Base-by-base conservation (phyloP, 2,329 filamentous ascomycete genomes). In the Alternaria infectoria region DNA sequence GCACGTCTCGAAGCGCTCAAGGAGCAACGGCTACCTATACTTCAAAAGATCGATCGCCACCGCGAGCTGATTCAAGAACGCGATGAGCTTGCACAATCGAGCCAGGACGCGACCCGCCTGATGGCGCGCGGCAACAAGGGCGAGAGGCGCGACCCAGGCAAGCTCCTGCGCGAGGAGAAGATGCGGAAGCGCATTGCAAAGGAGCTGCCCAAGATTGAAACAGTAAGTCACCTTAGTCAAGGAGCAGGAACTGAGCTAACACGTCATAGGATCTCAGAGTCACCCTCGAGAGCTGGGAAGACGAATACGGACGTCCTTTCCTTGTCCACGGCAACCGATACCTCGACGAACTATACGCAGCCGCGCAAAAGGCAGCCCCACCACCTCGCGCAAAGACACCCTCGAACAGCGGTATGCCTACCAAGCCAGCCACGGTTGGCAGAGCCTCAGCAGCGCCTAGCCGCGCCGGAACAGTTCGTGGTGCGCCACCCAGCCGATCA, bases 121-220 rank as follows among this genome's bases (percentile, higher is more conserved):
- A 93, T 98, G 90, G 88, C 90, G 73, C 93, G 95, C 64, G 94
- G 94, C 3, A 90, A 93, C 70, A 97, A 97, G 82, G 95, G 95
- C 58, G 95, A 98, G 83, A 93, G 90, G 80, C 92, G 96, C 67
- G 96, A 99, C 76, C 96, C 96, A 3, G 95, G 93, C 54, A 96
- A 97, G 81, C 86, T 99, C 15, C 85, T 99, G 56, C 88, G 96
- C 28, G 96, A 99, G 77, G 96, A 99, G 83, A 99, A 98, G 86
- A 97, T 97, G 93, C 90, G 96, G 64, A 99, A 99, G 87, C 88
- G 94, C 61, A 97, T 99, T 66, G 88, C 94, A 25, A 99, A 98
- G 80, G 96, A 99, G 76, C 84, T 99, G 28, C 96, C 96, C 59
- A 98, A 97, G 83, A 86, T 99, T 46, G 90, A 95, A 61, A 87